These are phyloP conservation scores for Fusarium mangiferae DNA, from an alignment of 2,329 filamentous ascomycete species.

Conservation along the genomic window DNA sequence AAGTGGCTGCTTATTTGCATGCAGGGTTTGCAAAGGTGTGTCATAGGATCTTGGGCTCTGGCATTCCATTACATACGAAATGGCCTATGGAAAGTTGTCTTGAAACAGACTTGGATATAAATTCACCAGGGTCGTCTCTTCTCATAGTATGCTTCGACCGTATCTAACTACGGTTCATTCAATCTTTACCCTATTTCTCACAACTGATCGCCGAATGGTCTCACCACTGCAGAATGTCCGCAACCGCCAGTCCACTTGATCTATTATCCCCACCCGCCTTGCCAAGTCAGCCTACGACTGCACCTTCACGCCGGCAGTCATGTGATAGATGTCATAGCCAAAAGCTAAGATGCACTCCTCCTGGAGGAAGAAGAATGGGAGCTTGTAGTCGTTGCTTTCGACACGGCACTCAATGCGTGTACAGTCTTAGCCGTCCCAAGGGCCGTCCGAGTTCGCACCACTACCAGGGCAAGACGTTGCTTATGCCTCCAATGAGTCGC, in stretches of 20 bases:
- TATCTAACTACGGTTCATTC: accelerated
- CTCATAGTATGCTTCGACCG: accelerated
- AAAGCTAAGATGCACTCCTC: neutral
- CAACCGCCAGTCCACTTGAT: neutral
- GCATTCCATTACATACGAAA: neutral
- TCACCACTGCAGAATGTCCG: neutral
- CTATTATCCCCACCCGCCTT: accelerated
- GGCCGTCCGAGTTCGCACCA: neutral
- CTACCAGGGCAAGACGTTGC: too few species aligned
- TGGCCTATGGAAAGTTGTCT: accelerated
- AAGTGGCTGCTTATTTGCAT: neutral
- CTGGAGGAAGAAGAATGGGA: neutral
- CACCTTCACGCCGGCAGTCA: neutral
- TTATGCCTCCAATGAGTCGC: accelerated
- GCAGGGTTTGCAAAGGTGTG: accelerated
- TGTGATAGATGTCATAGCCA: neutral
- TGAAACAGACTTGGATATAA: accelerated
- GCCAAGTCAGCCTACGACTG: accelerated
- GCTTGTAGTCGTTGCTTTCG: neutral
- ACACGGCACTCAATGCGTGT: neutral
- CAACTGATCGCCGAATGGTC: accelerated
- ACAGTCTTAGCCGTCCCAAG: neutral
- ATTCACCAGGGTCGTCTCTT: accelerated
- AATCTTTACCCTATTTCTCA: accelerated
- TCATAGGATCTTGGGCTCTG: accelerated